These are phyloP conservation scores for Blastocystis sp. DNA, from an alignment of 352 stramenopile species.

Conservation along the genomic window DNA sequence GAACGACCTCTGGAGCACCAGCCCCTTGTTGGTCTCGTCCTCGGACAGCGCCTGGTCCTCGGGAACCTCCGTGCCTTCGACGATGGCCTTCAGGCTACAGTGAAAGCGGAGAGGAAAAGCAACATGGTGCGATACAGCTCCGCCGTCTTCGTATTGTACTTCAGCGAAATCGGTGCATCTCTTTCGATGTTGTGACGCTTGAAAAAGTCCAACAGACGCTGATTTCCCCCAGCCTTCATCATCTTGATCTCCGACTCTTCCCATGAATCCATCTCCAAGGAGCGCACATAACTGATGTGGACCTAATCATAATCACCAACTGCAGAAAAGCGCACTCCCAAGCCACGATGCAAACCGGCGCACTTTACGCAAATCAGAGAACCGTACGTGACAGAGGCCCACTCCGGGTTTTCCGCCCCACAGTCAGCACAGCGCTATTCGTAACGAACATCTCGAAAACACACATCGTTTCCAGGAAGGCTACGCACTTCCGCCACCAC, in stretches of 20 bases:
- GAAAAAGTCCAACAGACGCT: conserved; percentile 87
- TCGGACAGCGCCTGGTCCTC: conserved; percentile 1
- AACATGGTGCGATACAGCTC: conserved; percentile 76
- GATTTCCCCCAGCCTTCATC: conserved; percentile 89
- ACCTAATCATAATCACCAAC: not conserved
- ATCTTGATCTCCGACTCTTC: conserved; percentile 86
- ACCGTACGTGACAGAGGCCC: conserved; percentile 89
- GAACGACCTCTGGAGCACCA: not conserved
- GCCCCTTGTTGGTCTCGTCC: conserved; percentile 18
- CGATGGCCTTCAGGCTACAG: conserved; percentile 19
- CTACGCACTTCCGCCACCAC: conserved; percentile 16
- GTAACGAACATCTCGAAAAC: not conserved
- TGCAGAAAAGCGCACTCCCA: conserved; percentile 86
- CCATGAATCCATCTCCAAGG: conserved; percentile 92
- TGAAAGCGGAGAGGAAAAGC: not conserved
- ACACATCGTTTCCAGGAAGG: conserved; percentile 69
- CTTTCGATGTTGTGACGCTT: conserved; percentile 78
- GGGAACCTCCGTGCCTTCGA: conserved; percentile 35
- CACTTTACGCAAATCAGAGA: conserved; percentile 93
- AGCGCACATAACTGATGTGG: conserved; percentile 75
- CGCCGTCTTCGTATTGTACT: conserved; percentile 85
- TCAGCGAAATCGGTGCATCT: conserved; percentile 80
- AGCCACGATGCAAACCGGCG: conserved; percentile 85
- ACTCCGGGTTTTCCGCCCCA: conserved; percentile 88
- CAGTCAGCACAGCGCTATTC: conserved; percentile 86